Base-by-base conservation (phyloP, 108 stramenopile species). In the Skeletonema potamos region DNA sequence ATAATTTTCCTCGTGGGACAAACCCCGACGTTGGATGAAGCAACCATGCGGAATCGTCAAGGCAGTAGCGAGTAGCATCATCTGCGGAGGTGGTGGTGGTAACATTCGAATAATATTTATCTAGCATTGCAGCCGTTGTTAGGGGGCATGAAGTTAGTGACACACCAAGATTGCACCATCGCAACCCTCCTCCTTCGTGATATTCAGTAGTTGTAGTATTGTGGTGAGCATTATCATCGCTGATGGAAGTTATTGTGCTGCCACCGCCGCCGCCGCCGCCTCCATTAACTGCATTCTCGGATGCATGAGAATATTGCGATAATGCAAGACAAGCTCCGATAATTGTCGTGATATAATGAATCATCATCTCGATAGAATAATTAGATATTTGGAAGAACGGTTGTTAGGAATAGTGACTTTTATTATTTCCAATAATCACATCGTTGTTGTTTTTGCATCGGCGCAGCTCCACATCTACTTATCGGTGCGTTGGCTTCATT, bases 1-100 rank as follows among this genome's bases (percentile, higher is more conserved):
- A 89, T n/a, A 88, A 32, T 2, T 72, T 72, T 46, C 91, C 88
- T 66, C 84, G 73, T 32, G 61, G 62, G 20, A 92, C 82, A 72
- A 62, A 83, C 24, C 86, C 85, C 4, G 69, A 75, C 34, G 64
- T 83, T 27, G 82, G 69, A 44, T 84, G 86, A 24, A 92, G 54
- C 5, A 89, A 64, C 73, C 62, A 86, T 58, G 20, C 24, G 6
- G 66, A 68, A 30, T 78, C 69, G 18, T 74, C 79, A 15, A 68
- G 58, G 36, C 79, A 73, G 62, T 54, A 20, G 0, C 8, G 12
- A 27, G 5, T 17, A 27, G 6, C 24, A 11, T 60, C 36, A 15
- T 37, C 74, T 22, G 48, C 15, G 18, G 15, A n/a, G 48, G 48
- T 9, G 17, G 48, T 9, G 18, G 48, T 51, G 39, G 15, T 3